Evolutionary conservation across 192 early-diverging fungal species (phyloP).

Genomic region (Coemansia aciculifera): DNA sequence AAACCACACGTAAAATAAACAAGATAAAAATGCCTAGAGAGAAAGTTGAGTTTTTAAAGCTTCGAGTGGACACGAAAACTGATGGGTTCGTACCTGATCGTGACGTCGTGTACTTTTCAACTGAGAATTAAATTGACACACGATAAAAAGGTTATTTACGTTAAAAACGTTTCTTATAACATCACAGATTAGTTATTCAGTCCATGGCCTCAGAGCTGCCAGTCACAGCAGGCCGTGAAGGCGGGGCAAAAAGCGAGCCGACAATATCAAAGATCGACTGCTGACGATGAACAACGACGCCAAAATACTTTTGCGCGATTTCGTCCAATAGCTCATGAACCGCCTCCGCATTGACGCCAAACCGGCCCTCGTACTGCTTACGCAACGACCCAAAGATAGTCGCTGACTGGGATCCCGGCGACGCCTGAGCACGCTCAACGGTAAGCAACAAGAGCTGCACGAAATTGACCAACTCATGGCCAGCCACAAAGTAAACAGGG

Average conservation of each 20-base stretch:
- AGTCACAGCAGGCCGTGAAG: conserved; percentile 29
- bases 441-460: conserved; percentile 64
- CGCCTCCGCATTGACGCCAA: conserved; percentile 34
- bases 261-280: conserved; percentile 54
- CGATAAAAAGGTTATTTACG: background rate
- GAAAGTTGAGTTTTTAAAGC: background rate
- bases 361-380: conserved; percentile 29
- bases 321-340: conserved; percentile 39
- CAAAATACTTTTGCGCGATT: conserved; percentile 52
- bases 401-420: conserved; percentile 23
- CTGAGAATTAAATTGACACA: background rate
- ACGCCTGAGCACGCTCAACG: conserved; percentile 59
- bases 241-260: conserved; percentile 44
- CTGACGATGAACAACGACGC: conserved; percentile 50
- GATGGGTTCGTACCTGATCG: background rate
- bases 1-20: background rate
- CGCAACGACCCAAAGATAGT: conserved; percentile 33
- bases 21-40: background rate
- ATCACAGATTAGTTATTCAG: background rate
- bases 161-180: too few relatives aligned
- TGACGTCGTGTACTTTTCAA: background rate
- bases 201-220: conserved; percentile 38
- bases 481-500: conserved; percentile 46
- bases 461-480: conserved; percentile 65
- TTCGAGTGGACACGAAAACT: background rate